phyloP scores from a whole-genome alignment of 225 moss, liverwort and hornwort genomes.

The Neckera pumila region DNA sequence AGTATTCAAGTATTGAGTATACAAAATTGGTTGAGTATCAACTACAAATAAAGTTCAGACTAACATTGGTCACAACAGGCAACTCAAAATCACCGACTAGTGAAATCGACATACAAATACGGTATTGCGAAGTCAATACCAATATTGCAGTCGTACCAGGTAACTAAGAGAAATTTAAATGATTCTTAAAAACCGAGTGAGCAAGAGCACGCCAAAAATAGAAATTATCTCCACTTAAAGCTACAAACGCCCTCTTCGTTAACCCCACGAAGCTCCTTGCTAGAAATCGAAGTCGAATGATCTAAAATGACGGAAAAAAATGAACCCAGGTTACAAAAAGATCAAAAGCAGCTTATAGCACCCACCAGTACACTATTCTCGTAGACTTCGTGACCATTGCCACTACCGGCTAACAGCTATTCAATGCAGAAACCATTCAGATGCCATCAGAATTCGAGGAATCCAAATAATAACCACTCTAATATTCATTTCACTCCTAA shows the following conservation, averaged over 20 bases:
- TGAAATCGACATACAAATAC: background rate
- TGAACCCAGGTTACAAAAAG: constrained; percentile 12
- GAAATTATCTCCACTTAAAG: background rate
- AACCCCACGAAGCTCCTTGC: constrained; percentile 1
- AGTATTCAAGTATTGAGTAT: background rate
- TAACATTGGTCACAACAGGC: background rate
- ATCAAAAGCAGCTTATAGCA: background rate
- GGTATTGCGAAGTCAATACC: background rate
- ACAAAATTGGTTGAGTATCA: background rate
- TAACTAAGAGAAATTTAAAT: background rate
- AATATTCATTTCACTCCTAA: constrained; percentile 3
- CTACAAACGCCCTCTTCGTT: constrained; percentile 1
- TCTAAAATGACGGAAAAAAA: constrained; percentile 1
- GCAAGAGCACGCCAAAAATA: constrained; percentile 8
- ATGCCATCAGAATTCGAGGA: background rate
- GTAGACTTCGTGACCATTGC: constrained; percentile 13
- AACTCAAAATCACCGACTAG: background rate
- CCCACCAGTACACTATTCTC: constrained; percentile 22
- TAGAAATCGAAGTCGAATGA: background rate
- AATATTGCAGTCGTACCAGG: background rate
- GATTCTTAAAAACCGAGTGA: background rate
- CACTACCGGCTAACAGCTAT: constrained; percentile 4
- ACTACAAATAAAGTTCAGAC: background rate
- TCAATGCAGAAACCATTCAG: constrained; percentile 4
- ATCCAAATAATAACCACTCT: constrained; percentile 3